Percentiles rank a stretch among this genome's conserved stretches.
Evolutionary conservation across 805 yeast species (phyloP).

Genomic region (Pichia californica): DNA sequence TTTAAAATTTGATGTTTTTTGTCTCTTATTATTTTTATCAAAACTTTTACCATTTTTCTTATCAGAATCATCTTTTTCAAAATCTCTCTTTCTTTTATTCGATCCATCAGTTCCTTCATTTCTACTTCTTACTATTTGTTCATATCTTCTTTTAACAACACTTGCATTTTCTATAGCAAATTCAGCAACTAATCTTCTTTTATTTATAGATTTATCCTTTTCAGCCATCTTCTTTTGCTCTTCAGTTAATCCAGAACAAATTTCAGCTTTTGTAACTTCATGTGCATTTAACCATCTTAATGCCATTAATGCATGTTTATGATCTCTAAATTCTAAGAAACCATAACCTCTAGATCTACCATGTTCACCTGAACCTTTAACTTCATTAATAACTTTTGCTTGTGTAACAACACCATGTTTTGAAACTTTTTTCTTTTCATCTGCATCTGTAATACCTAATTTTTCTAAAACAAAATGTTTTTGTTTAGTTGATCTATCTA

Average conservation of each 20-base stretch:
- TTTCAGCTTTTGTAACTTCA: conserved; percentile 65
- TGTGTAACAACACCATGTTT: conserved; percentile 89
- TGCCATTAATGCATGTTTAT: conserved; percentile 89
- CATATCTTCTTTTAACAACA: conserved; percentile 85
- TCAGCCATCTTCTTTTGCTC: conserved; percentile 56
- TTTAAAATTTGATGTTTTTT: conserved; percentile 7
- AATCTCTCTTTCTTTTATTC: conserved; percentile 21
- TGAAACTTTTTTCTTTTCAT: conserved; percentile 50
- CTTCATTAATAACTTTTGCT: conserved; percentile 88
- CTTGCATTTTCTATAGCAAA: conserved; percentile 95
- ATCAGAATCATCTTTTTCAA: conserved; percentile 15
- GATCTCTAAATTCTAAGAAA: conserved; percentile 88
- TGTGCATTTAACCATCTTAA: conserved; percentile 96
- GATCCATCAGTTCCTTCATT: conserved; percentile 8
- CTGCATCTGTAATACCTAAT: conserved; percentile 33
- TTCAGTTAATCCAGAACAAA: conserved; percentile 60
- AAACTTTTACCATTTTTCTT: conserved; percentile 3
- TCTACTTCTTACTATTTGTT: conserved; percentile 38
- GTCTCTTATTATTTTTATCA: conserved; percentile 5
- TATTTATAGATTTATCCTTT: conserved; percentile 43
- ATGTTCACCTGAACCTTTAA: conserved; percentile 75
- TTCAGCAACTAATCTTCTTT: conserved; percentile 82
- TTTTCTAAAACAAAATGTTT: conserved; percentile 36
- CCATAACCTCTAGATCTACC: conserved; percentile 98
- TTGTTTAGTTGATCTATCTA: conserved; percentile 67